Evolutionary conservation across 805 yeast genomes (phyloP), one percentile per base, ranked within the genome.

Genomic region (Nakazawaea anatomiae): DNA sequence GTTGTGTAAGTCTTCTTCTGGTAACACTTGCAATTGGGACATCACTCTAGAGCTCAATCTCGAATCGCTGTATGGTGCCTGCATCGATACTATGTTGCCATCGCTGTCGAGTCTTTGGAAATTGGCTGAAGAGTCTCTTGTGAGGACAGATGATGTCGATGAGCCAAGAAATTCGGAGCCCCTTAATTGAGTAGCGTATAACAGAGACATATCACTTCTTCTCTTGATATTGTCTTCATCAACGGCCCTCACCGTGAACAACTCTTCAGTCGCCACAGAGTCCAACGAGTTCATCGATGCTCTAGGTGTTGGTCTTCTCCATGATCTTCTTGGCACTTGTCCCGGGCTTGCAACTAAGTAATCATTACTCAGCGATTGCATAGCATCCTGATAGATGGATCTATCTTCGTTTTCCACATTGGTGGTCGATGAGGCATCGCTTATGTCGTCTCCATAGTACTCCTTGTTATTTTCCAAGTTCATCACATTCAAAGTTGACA

Each of bases 201-300:
- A 57, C 48, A 60, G 53, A 7, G 68, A 60, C 42, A 62, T 36
- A 54, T 67, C 72, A 38, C 70, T 62, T 48, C 59, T 60, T 54
- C 75, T 72, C 39, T 69, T 68, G 30, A 75, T 61, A 39, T 65
- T 65, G 32, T 69, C 70, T 54, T 83, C 87, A 39, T 85, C 87
- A 3, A 87, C 89, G 41, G 89, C 72, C 60, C 89, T 77, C 39
- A 90, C 89, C 4, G 88, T 85, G 61, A 89, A 76, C 44, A 90
- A 75, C 62, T 89, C 92, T 47, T 85, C 88, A 1, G 97, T 89
- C 34, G 91, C 83, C 35, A 91, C 91, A 0, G 96, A 89, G 30
- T 89, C 90, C 52, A 86, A 60, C 0, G 97, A 87, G 39, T 77
- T 78, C 51, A 80, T 73, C 8, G 95, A 85, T 36, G 79, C 82